Evolutionary conservation across 2,329 filamentous ascomycete genomes (phyloP), one percentile per base, ranked within the genome.

Genomic region (Talaromyces amestolkiae): DNA sequence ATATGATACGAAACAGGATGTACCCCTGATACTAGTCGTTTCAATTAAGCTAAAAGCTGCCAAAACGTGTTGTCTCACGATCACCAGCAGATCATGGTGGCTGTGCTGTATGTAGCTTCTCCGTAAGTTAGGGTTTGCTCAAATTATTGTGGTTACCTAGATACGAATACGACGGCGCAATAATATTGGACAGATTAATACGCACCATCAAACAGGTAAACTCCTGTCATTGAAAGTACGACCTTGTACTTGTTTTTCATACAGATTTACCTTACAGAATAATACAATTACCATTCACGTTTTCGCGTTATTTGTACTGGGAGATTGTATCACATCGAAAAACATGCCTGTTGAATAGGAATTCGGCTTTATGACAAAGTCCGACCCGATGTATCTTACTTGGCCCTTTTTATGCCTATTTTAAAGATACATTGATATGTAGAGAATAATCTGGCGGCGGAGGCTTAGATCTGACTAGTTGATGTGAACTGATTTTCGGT

Each of bases 61-160:
- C n/a, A n/a, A 6, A 31, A 0, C 4, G 15, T 3, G 17, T 54
- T 53, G 24, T 11, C 27, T 19, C 17, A n/a, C 1, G 22, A 33
- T 31, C 24, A 15, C 10, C 49, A 31, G 27, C 49, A 53, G 24
- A 53, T 53, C 49, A 53, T n/a, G 49, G 49, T 53, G 49, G 49
- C 49, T 53, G 49, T 53, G 49, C 6, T 24, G 43, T 27, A 49
- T 49, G 45, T 27, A 49, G 17, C 27, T 17, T 31, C 22, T 51
- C 27, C 49, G 24, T 15, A 53, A 33, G 27, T 33, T 53, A 53
- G 49, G 49, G 15, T 53, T 53, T 53, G 24, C 31, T 31, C 27
- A 31, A 7, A 31, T 31, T 53, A 53, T 53, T 53, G 49, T n/a
- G 27, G 49, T 53, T 53, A 53, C 49, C 49, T 53, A 53, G 49